Conservation (phyloP, 1,284 basidiomycete species). For the Moniliophthora roreri region DNA sequence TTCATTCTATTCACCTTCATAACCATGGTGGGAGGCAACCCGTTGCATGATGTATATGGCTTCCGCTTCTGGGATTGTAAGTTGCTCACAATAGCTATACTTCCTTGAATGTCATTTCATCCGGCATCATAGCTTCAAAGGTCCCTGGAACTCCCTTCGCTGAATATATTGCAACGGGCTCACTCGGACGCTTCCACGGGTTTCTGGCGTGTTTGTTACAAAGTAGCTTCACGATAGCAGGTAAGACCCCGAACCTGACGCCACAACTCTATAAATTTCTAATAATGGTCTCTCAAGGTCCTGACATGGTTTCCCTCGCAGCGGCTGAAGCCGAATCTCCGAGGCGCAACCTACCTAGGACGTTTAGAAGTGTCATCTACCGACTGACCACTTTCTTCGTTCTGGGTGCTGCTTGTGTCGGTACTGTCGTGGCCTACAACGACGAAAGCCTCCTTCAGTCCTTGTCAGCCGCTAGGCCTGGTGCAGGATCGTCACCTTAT, state of each 20-base stretch:
- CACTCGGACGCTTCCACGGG: background rate
- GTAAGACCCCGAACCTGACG: conserved; percentile 8
- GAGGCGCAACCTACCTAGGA: background rate
- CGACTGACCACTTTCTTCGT: background rate
- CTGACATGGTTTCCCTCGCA: conserved; percentile 3
- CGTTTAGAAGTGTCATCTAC: conserved; percentile 1
- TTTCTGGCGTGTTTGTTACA: conserved; percentile 47
- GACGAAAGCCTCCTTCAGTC: background rate
- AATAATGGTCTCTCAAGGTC: background rate
- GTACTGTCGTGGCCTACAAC: background rate
- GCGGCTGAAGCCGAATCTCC: background rate
- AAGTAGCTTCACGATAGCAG: conserved; percentile 45
- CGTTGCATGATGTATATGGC: conserved; percentile 57
- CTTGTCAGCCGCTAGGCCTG: conserved; percentile 33
- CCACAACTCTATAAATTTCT: background rate
- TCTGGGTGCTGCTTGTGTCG: background rate
- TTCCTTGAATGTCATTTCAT: background rate
- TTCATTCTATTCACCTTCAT: conserved; percentile 58
- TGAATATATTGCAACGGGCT: background rate
- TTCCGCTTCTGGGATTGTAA: conserved; percentile 56
- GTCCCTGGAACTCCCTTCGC: conserved; percentile 25
- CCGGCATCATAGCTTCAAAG: conserved; percentile 30
- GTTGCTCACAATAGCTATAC: conserved; percentile 13
- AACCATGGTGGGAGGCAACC: conserved; percentile 69
- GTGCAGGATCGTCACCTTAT: conserved; percentile 63